Conservation (phyloP, 345 rosid species). For the Angophora floribunda region DNA sequence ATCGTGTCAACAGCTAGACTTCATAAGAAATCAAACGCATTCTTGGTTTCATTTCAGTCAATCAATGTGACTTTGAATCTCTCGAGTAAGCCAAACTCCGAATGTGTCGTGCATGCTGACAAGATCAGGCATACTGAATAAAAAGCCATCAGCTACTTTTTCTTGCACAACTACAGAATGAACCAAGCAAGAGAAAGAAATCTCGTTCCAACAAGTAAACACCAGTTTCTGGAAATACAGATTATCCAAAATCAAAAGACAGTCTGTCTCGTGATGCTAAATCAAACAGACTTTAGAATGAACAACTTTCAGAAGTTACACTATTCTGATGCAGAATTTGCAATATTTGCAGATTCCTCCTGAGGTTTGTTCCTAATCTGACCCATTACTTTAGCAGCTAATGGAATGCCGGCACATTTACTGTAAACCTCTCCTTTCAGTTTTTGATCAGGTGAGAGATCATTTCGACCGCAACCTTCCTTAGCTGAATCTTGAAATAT, state of each 20-base stretch:
- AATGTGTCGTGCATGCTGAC: neutral
- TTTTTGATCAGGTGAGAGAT: neutral
- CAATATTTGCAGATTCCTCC: too few species aligned
- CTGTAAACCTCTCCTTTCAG: conserved; percentile 13
- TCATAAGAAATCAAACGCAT: neutral
- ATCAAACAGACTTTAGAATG: neutral
- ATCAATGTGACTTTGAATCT: neutral
- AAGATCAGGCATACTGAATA: neutral
- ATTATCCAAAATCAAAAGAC: neutral
- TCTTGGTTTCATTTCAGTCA: neutral
- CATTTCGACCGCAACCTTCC: neutral
- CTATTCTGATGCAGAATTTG: neutral
- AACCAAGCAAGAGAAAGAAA: neutral
- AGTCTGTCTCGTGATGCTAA: neutral
- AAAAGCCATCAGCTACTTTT: neutral
- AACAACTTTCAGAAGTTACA: neutral
- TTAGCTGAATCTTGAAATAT: conserved; percentile 15
- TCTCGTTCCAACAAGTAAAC: neutral
- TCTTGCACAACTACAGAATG: neutral
- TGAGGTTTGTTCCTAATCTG: neutral
- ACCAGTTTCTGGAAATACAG: neutral
- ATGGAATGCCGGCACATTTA: conserved; percentile 36
- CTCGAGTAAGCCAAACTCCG: neutral
- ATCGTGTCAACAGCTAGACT: neutral
- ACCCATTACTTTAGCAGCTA: conserved; percentile 21